Evolutionary conservation across 768 basidiomycete species (phyloP).

Genomic region (Tylopilus rubrobrunneus): DNA sequence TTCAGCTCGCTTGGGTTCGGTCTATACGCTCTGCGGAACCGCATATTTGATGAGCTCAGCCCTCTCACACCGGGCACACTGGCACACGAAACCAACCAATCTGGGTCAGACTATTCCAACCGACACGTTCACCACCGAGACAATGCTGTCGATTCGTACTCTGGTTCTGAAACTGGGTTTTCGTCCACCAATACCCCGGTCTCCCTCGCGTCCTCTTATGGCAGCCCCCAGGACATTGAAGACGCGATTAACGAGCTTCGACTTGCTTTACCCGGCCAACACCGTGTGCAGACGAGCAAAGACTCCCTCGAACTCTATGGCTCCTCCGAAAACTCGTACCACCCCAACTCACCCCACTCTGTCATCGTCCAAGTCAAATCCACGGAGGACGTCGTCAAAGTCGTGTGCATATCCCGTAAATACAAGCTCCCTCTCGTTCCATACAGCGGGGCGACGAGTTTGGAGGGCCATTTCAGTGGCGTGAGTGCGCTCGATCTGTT

Average conservation of each 20-base stretch:
- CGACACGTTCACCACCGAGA: slow-evolving; percentile 7
- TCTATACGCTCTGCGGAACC: slow-evolving; percentile 13
- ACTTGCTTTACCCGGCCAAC: slow-evolving; percentile 41
- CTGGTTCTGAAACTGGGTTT: neutral
- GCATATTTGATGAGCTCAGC: neutral
- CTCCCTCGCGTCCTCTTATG: slow-evolving; percentile 35
- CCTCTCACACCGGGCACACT: slow-evolving; percentile 3
- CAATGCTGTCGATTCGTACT: neutral
- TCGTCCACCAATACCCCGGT: neutral
- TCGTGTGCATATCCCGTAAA: slow-evolving; percentile 73
- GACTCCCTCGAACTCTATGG: slow-evolving; percentile 53
- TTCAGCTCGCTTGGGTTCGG: slow-evolving; percentile 20
- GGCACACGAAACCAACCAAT: neutral
- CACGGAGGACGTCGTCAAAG: slow-evolving; percentile 79
- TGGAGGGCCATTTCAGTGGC: slow-evolving; percentile 84
- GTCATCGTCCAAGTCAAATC: slow-evolving; percentile 54
- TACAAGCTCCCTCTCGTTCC: slow-evolving; percentile 75
- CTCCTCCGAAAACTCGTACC: slow-evolving; percentile 68
- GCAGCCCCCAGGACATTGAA: slow-evolving; percentile 30
- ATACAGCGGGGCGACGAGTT: slow-evolving; percentile 80
- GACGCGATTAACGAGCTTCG: slow-evolving; percentile 53
- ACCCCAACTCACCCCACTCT: slow-evolving; percentile 53
- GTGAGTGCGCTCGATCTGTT: slow-evolving; percentile 34
- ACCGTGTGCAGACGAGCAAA: slow-evolving; percentile 48
- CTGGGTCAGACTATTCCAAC: neutral